These are phyloP conservation scores for Cladosporium sp. DNA, from an alignment of 2,329 filamentous ascomycete species.

Conservation along the genomic window DNA sequence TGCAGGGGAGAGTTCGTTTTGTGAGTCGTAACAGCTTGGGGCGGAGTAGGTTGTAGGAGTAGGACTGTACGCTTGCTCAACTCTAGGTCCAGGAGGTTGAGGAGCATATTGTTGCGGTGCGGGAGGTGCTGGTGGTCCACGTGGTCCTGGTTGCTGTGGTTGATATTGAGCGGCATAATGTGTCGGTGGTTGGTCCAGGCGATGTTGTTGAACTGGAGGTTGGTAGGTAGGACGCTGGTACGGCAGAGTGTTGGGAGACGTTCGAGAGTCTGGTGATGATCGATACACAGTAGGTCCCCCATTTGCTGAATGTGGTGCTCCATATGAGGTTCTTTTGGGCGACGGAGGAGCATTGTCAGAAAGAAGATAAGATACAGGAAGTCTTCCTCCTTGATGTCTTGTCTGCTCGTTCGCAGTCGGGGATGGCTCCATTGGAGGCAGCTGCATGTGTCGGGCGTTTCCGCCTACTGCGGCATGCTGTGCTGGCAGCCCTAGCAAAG, in stretches of 20 bases:
- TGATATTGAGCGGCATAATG: slow-evolving; percentile 19
- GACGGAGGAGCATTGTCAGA: slow-evolving; percentile 23
- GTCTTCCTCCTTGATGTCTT: slow-evolving; percentile 14
- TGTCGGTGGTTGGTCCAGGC: slow-evolving; percentile 22
- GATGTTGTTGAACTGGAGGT: slow-evolving; percentile 21
- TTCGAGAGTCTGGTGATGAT: background rate
- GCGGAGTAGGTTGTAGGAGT: slow-evolving; percentile 26
- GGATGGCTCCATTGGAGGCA: slow-evolving; percentile 42
- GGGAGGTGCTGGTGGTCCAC: slow-evolving; percentile 3
- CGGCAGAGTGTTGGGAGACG: slow-evolving; percentile 10
- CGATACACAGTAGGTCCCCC: slow-evolving; percentile 19
- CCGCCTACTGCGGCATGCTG: slow-evolving; percentile 13
- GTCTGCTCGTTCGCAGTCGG: slow-evolving; percentile 27
- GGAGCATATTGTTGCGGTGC: slow-evolving; percentile 18
- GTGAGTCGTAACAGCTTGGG: slow-evolving; percentile 23
- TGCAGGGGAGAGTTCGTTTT: slow-evolving; percentile 4
- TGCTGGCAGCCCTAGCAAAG: slow-evolving; percentile 29
- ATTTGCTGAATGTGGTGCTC: slow-evolving; percentile 30
- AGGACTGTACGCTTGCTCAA: slow-evolving; percentile 18
- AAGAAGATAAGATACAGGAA: slow-evolving; percentile 30
- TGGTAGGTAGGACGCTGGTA: slow-evolving; percentile 31
- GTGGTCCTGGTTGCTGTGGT: slow-evolving; percentile 20
- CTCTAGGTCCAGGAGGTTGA: background rate
- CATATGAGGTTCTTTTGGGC: slow-evolving; percentile 33
- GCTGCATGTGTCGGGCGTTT: slow-evolving; percentile 26